These are phyloP conservation scores for Takashimella koratensis DNA, from an alignment of 1,284 basidiomycete genomes.

Conservation along the genomic window DNA sequence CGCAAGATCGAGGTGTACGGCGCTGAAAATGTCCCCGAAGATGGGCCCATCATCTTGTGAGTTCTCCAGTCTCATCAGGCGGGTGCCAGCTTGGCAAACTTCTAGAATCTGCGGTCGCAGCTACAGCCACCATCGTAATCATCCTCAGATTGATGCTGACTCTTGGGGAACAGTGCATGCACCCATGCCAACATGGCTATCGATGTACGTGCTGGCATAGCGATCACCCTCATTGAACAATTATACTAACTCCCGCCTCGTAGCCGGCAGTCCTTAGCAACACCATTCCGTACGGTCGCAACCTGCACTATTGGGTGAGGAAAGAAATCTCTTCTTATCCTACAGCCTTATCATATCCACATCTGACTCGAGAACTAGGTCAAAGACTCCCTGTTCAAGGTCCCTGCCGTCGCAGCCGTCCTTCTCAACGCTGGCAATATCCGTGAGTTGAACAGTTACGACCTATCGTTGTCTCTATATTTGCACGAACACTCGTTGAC, in stretches of 20 bases:
- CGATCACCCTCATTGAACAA: too few relatives aligned
- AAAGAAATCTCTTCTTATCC: too few relatives aligned
- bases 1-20: constrained; percentile 77
- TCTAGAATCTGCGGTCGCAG: too few relatives aligned
- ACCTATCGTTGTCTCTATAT: too few relatives aligned
- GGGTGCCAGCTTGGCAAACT: too few relatives aligned
- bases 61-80: too few relatives aligned
- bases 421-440: constrained; percentile 90
- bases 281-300: constrained; percentile 41
- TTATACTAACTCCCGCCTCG: constrained; percentile 1
- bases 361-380: constrained; percentile 29
- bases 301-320: constrained; percentile 94
- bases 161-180: constrained; percentile 74
- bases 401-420: constrained; percentile 68
- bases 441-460: too few relatives aligned
- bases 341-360: constrained; percentile 16
- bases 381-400: constrained; percentile 63
- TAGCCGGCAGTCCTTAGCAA: constrained; percentile 46
- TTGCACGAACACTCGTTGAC: constrained; percentile 7
- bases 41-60: constrained; percentile 84
- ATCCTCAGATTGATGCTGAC: too few relatives aligned
- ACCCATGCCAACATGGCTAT: constrained; percentile 92
- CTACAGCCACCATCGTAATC: too few relatives aligned
- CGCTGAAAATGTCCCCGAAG: constrained; percentile 73
- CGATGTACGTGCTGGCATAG: constrained; percentile 65